Evolutionary conservation across 129 eudicot species (phyloP), one percentile per base, ranked within the genome.

Genomic region (Tanacetum coccineum): DNA sequence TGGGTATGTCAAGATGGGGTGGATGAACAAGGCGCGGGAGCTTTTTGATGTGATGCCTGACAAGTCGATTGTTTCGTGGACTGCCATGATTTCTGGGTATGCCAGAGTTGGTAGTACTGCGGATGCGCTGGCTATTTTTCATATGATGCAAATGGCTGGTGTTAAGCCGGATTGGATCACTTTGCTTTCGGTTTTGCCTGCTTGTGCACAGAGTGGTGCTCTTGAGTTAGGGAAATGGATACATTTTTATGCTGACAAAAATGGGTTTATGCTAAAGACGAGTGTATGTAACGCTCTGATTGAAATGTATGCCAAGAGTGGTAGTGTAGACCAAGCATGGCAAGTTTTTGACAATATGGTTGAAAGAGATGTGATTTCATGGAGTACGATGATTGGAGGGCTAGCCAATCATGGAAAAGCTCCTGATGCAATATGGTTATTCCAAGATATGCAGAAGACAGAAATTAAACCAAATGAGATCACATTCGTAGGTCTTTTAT

Each of bases 261-360:
- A 64, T 0, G 84, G 87, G 44, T 74, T 79, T 51, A 80, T 82
- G 80, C 36, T n/a, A 39, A 82, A 72, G 62, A 78, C 74, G 18
- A 66, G 75, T 58, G 70, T 85, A 7, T 76, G 83, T 57, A 86
- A 86, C 64, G 87, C 92, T 11, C 50, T 86, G 73, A 86, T 86
- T 21, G 92, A 82, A 65, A 86, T 86, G 92, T 86, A 82, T 36
- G 75, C 92, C 0, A 86, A 86, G 72, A 71, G 88, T 72, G 92
- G 92, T 53, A 70, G 79, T 61, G 60, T 86, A 45, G 22, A 64
- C 56, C 77, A 80, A 72, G 85, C 94, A 21, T 22, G 32, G 70
- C 80, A 80, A 71, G 17, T 83, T 65, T 83, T 83, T 30, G 65
- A 70, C 48, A 18, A 62, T 21, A 83, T 83, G 82, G 20, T 25